Evolutionary conservation across 768 basidiomycete genomes (phyloP), one percentile per base, ranked within the genome.

Genomic region (Trichaptum fuscoviolaceum): DNA sequence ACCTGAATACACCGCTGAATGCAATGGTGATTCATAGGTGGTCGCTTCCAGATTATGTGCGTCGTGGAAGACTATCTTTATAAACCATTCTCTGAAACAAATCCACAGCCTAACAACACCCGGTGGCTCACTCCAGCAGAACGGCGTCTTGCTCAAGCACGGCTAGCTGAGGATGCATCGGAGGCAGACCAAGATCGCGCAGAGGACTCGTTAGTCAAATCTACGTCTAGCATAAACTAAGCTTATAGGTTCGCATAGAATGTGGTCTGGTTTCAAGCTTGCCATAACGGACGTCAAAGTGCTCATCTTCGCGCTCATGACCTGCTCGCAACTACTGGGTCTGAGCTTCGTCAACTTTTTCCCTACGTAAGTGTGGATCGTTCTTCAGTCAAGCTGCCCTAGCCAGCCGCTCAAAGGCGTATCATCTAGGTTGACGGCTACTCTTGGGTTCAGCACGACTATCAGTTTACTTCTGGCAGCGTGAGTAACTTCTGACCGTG

Each of bases 91-190:
- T 3, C 30, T 61, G 8, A 61, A 5, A 12, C 24, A 15, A 18
- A 18, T 61, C 23, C 23, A 4, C 59, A 88, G 86, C 86, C 85
- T 1, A 68, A 84, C 68, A 90, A 89, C 70, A 89, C 88, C 0
- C 77, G 78, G 35, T 89, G 87, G 87, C 72, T 89, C 34, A 77
- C 78, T 15, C 71, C 79, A 0, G 74, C 77, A 9, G 83, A 89
- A 66, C 78, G 80, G 23, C 82, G 80, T 30, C 78, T 90, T n/a
- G 88, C 88, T 2, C 87, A 87, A 73, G 83, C 82, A 18, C 85
- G 88, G 17, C 82, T 89, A 18, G 84, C 87, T 0, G 88, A 89
- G 70, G 87, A 89, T 71, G 85, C 84, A 9, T 87, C 87, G 1
- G 87, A 88, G 75, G 87, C 87, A 0, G 88, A 89, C 69, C 75